phyloP scores from a whole-genome alignment of 305 asterid species.

The Coffea humblotiana region DNA sequence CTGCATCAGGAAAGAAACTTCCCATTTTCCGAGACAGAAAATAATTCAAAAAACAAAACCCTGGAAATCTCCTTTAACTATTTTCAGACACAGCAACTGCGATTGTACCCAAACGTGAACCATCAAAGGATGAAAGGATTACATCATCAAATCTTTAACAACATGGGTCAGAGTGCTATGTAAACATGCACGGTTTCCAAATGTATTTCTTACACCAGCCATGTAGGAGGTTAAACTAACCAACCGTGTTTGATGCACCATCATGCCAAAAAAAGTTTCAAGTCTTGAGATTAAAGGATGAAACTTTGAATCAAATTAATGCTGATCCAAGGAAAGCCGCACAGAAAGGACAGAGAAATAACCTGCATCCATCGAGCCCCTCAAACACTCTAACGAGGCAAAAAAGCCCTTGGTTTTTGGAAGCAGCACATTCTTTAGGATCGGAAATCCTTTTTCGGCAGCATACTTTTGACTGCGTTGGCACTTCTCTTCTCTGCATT shows the following conservation, averaged over 20 bases:
- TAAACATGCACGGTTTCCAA: not conserved
- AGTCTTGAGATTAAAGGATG: not conserved
- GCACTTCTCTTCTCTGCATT: conserved; percentile 82
- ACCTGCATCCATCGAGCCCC: conserved; percentile 91
- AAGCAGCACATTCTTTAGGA: conserved; percentile 70
- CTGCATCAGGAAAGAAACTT: not conserved
- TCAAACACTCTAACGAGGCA: conserved; percentile 62
- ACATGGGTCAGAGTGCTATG: not conserved
- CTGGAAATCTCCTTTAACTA: not conserved
- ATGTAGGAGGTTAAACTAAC: not conserved
- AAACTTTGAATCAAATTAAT: not conserved
- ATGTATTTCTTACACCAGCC: not conserved
- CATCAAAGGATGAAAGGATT: not conserved
- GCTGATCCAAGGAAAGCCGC: not conserved
- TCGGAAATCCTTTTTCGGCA: conserved; percentile 70
- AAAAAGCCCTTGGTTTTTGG: conserved; percentile 80
- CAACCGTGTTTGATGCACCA: not conserved
- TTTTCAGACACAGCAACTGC: not conserved
- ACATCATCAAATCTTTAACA: not conserved
- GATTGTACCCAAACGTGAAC: not conserved
- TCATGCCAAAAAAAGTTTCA: not conserved
- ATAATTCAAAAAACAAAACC: not conserved
- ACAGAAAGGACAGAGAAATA: not conserved
- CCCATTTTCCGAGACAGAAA: not conserved
- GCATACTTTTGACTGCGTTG: conserved; percentile 69